Evolutionary conservation across 1,284 basidiomycete genomes (phyloP).

Genomic region (Austroboletus niveus): DNA sequence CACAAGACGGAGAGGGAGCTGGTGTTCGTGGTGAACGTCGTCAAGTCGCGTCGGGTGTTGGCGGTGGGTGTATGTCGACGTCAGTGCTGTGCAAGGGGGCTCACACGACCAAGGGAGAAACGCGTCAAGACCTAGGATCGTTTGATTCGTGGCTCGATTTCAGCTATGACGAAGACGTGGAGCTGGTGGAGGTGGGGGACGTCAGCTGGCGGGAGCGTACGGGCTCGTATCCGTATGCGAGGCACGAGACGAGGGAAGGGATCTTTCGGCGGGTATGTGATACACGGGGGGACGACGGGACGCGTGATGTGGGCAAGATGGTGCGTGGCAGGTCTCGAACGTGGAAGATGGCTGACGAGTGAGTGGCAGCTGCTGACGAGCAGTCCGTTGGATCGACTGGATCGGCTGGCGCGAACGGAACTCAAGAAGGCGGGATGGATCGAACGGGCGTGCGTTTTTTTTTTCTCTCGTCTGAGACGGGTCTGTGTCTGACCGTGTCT

Average conservation of each 20-base stretch:
- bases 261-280: too few relatives aligned
- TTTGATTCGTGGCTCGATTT: constrained; percentile 14
- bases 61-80: constrained; percentile 12
- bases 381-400: constrained; percentile 30
- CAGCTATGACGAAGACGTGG: constrained; percentile 17
- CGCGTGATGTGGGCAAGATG: constrained; percentile 27
- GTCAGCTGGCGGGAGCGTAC: constrained; percentile 12
- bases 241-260: neutral
- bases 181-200: constrained; percentile 14
- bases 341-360: constrained; percentile 1
- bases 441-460: constrained; percentile 23
- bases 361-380: constrained; percentile 15
- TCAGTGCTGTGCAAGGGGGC: neutral
- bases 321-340: constrained; percentile 13
- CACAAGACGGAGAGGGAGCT: constrained; percentile 19
- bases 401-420: constrained; percentile 26
- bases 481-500: neutral
- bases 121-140: constrained; percentile 2
- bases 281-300: constrained; percentile 10
- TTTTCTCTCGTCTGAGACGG: too few relatives aligned
- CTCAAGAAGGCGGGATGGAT: constrained; percentile 32
- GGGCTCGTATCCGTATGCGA: constrained; percentile 16
- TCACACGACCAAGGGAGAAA: constrained; percentile 10
- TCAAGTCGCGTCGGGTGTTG: constrained; percentile 19
- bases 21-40: constrained; percentile 22